Conservation (phyloP, 2,329 filamentous ascomycete genomes). For the Aspergillus pseudotamarii region DNA sequence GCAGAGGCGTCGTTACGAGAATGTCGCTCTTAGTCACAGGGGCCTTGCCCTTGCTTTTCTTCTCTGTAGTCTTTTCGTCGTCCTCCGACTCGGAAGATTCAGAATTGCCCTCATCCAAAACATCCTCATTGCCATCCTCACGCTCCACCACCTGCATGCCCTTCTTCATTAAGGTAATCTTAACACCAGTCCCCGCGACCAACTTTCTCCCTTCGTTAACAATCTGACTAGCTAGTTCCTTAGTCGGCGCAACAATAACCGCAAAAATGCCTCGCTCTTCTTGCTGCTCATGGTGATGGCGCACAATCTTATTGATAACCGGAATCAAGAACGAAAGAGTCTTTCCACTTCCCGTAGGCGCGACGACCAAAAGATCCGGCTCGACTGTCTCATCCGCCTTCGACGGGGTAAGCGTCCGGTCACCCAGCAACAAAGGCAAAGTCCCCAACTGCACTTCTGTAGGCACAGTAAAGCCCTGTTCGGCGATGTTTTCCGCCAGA, state of each 20-base stretch:
- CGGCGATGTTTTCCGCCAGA: constrained; percentile 74
- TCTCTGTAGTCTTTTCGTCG: constrained; percentile 28
- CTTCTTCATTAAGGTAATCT: constrained; percentile 80
- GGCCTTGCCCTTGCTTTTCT: constrained; percentile 36
- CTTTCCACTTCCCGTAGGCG: constrained; percentile 95
- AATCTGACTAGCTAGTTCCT: constrained; percentile 81
- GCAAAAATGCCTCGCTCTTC: constrained; percentile 64
- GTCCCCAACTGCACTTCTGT: constrained; percentile 93
- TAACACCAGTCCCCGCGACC: constrained; percentile 73
- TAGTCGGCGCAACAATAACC: constrained; percentile 76
- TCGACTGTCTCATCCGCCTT: constrained; percentile 35
- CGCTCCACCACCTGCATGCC: constrained; percentile 70
- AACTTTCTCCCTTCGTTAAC: constrained; percentile 82
- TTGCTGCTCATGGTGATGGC: constrained; percentile 52
- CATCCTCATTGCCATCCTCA: constrained; percentile 40
- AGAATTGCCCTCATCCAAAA: constrained; percentile 43
- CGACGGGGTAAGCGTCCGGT: constrained; percentile 46
- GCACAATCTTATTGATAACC: constrained; percentile 74
- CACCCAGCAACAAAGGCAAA: constrained; percentile 72
- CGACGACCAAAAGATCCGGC: constrained; percentile 82
- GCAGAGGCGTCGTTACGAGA: constrained; percentile 76
- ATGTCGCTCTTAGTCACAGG: constrained; percentile 74
- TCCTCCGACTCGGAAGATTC: constrained; percentile 43
- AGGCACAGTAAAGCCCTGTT: constrained; percentile 83
- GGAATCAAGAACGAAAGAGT: constrained; percentile 92